Conservation (phyloP, 2,329 filamentous ascomycete species). For the Ceratocystis huliohia region DNA sequence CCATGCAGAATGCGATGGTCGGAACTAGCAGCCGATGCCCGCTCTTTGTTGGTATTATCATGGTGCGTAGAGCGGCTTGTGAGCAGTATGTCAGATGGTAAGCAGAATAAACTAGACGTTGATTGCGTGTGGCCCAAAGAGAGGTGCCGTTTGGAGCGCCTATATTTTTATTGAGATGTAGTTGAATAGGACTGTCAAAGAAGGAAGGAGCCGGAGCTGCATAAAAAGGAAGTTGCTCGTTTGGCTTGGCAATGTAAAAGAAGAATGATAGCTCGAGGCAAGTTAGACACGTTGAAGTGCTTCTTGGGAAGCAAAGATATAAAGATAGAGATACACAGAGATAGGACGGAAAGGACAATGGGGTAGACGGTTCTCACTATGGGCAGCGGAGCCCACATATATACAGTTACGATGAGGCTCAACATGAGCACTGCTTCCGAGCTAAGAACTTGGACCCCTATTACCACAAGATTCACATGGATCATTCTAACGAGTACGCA, state of each 20-base stretch:
- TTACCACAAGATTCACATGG: too few relatives aligned
- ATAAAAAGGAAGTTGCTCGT: neutral
- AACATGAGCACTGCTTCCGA: neutral
- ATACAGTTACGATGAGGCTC: neutral
- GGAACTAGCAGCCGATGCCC: conserved; percentile 9
- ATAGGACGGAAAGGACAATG: neutral
- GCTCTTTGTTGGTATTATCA: conserved; percentile 6
- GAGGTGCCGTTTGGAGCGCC: too few relatives aligned
- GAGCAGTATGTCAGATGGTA: neutral
- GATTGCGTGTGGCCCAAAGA: too few relatives aligned
- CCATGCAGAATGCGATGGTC: neutral
- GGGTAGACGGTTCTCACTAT: neutral
- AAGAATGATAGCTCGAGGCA: neutral
- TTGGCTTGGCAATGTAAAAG: neutral
- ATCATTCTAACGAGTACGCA: neutral
- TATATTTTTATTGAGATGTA: neutral
- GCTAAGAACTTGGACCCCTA: too few relatives aligned
- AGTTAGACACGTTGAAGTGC: neutral
- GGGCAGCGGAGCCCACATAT: neutral
- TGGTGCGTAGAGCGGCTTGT: neutral
- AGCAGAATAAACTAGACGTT: too few relatives aligned
- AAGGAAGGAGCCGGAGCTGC: neutral
- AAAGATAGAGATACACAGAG: neutral
- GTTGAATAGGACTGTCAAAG: neutral
- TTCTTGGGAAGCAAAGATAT: neutral